Percentiles rank a stretch among this genome's conserved stretches.
phyloP scores from a whole-genome alignment of 805 yeast genomes.

The Grigorovia transvaalensis region DNA sequence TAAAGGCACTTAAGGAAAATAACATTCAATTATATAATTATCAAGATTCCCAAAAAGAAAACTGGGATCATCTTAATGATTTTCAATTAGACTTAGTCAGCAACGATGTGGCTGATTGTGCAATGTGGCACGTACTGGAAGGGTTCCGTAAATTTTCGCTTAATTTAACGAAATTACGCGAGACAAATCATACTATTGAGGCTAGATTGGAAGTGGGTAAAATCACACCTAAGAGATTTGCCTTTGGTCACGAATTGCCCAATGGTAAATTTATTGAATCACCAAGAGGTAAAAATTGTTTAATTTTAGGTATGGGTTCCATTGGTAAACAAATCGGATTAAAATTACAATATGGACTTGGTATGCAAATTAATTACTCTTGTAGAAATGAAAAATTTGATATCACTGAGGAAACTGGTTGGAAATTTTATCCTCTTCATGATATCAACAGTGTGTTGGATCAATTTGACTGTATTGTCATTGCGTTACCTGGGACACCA shows the following conservation, averaged over 20 bases:
- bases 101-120: conserved; percentile 57
- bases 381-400: conserved; percentile 33
- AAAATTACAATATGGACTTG: conserved; percentile 38
- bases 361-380: conserved; percentile 49
- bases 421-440: conserved; percentile 30
- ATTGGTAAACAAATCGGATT: conserved; percentile 47
- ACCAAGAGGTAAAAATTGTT: conserved; percentile 43
- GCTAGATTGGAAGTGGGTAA: conserved; percentile 27
- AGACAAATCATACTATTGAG: conserved; percentile 31
- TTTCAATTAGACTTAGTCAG: conserved; percentile 35
- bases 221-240: conserved; percentile 12
- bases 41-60: conserved; percentile 14
- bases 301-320: conserved; percentile 51
- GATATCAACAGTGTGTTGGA: conserved; percentile 21
- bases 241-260: conserved; percentile 31
- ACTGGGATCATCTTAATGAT: not conserved
- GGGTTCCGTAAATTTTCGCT: conserved; percentile 42
- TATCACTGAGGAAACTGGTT: conserved; percentile 18
- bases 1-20: conserved; percentile 29
- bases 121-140: conserved; percentile 43
- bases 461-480: conserved; percentile 41
- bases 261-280: conserved; percentile 30
- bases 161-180: conserved; percentile 26
- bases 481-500: conserved; percentile 48
- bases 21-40: conserved; percentile 39